Base-by-base conservation (phyloP, 2,329 filamentous ascomycete species). In the Alternaria ventricosa region DNA sequence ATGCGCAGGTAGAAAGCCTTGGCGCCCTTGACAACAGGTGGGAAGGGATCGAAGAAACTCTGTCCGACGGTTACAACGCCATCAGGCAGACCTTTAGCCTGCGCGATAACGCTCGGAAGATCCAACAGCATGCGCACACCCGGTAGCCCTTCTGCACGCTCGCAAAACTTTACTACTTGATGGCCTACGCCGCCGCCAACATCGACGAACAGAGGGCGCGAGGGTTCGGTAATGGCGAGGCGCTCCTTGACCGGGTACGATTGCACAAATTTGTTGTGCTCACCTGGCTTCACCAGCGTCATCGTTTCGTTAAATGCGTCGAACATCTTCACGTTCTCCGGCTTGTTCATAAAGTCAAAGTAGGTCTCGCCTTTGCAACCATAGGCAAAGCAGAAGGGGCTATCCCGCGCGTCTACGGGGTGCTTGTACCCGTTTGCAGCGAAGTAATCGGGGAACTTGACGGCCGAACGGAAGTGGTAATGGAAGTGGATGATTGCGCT, bases 231-330 rank as follows among this genome's bases (percentile, higher is more conserved):
- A n/a, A 47, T 63, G 3, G 33, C 27, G 15, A 72, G 55, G 3
- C 63, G 61, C 41, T 71, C 66, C 7, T 50, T 50, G 2, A 67
- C 65, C 2, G 71, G 70, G 43, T 68, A 74, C 18, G 60, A 44
- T 2, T 59, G 50, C 7, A 64, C 66, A 33, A 69, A 75, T 1
- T 25, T 64, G 43, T 59, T 25, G n/a, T 43, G 11, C 33, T 61
- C 49, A 20, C 47, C 47, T 51, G 47, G 47, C 27, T 51, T 53
- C 23, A 57, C 53, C 41, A 70, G 41, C 10, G 43, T 64, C 77
- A 80, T 79, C 1, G 67, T 66, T 1, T 55, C 57, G 58, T 80
- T 78, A 65, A 79, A 79, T 2, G 64, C 73, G 12, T 60, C 27
- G 27, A 70, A 68, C 4, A 63, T 47, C 2, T 41, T 54, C 3